These are phyloP conservation scores for Aspergillus heteromorphus DNA, from an alignment of 495 filamentous ascomycete genomes.

Conservation along the genomic window DNA sequence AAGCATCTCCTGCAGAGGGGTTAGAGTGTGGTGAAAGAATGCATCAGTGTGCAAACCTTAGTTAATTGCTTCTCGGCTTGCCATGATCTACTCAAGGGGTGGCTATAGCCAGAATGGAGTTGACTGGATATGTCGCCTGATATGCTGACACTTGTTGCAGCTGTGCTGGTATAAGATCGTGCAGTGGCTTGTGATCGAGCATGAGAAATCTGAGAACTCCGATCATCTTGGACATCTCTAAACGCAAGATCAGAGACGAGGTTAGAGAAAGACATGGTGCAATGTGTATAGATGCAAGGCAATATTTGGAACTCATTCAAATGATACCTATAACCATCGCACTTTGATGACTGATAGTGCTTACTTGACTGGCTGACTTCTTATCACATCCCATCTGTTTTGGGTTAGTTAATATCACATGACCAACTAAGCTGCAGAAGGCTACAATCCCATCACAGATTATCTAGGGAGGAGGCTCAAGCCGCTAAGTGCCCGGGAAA, in stretches of 20 bases:
- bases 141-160: conserved; percentile 91
- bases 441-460: too few relatives aligned
- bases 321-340: background rate
- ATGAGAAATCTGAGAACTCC: conserved; percentile 65
- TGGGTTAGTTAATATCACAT: too few relatives aligned
- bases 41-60: conserved; percentile 56
- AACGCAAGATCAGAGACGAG: conserved; percentile 83
- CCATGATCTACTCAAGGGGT: conserved; percentile 87
- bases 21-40: background rate
- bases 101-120: conserved; percentile 89
- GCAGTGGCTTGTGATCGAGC: conserved; percentile 62
- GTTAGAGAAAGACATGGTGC: conserved; percentile 80
- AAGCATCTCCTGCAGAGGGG: conserved; percentile 74
- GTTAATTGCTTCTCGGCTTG: conserved; percentile 96
- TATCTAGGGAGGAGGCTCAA: too few relatives aligned
- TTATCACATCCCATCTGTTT: too few relatives aligned
- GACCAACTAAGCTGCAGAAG: too few relatives aligned
- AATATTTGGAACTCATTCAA: background rate
- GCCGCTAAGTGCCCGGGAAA: too few relatives aligned
- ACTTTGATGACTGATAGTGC: too few relatives aligned
- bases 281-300: background rate
- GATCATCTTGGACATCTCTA: conserved; percentile 52
- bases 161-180: conserved; percentile 78
- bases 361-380: too few relatives aligned
- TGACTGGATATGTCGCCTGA: conserved; percentile 90